Conservation (phyloP, 2,329 filamentous ascomycete genomes). For the Plectosphaerella plurivora region DNA sequence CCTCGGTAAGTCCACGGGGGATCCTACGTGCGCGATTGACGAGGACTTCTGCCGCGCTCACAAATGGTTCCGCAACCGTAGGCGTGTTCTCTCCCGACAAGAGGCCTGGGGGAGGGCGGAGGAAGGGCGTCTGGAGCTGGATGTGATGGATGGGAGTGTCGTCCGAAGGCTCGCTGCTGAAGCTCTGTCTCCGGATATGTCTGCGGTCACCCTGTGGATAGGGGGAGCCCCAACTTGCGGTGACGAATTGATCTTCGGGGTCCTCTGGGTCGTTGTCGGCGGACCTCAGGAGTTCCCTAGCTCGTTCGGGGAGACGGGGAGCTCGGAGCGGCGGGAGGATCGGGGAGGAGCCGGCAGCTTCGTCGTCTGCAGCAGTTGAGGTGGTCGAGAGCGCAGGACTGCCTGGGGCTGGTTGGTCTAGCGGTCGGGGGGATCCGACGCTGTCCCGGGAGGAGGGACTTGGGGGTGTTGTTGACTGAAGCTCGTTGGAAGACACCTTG, state of each 20-base stretch:
- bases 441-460: conserved; percentile 59
- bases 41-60: conserved; percentile 53
- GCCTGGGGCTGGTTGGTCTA: conserved; percentile 30
- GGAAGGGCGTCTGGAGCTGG: conserved; percentile 57
- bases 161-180: conserved; percentile 55
- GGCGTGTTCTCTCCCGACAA: conserved; percentile 5
- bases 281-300: conserved; percentile 51
- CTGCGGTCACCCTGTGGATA: conserved; percentile 64
- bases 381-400: conserved; percentile 59
- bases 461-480: conserved; percentile 48
- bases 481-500: conserved; percentile 51
- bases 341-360: conserved; percentile 52
- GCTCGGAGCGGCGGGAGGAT: conserved; percentile 54
- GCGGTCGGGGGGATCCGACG: conserved; percentile 30
- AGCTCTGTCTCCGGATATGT: conserved; percentile 45
- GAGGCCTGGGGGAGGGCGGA: conserved; percentile 49
- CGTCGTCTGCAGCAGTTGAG: conserved; percentile 55
- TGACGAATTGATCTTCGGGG: conserved; percentile 48
- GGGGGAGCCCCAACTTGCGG: conserved; percentile 88
- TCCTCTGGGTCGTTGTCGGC: conserved; percentile 32
- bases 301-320: conserved; percentile 53
- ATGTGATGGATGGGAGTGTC: conserved; percentile 58
- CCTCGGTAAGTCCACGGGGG: conserved; percentile 65
- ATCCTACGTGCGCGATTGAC: conserved; percentile 58
- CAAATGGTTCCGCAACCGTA: conserved; percentile 22